phyloP scores from a whole-genome alignment of 768 basidiomycete species.

The Auricularia sp. region DNA sequence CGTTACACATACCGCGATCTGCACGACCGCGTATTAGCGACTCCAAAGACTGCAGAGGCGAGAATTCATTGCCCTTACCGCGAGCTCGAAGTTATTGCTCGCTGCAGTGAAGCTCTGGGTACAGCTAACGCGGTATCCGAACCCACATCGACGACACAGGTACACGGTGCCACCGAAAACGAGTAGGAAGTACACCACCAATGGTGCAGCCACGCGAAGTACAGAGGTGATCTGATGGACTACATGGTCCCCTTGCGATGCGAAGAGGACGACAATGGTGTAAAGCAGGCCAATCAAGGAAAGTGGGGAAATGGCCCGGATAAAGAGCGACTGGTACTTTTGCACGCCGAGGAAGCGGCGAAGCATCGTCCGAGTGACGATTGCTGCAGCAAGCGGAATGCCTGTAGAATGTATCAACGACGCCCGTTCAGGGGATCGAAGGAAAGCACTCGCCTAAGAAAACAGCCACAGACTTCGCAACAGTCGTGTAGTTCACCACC shows the following conservation, averaged over 20 bases:
- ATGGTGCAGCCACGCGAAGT: conserved; percentile 73
- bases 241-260: conserved; percentile 55
- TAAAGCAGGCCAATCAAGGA: conserved; percentile 71
- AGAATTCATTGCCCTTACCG: conserved; percentile 32
- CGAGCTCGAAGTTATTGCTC: conserved; percentile 75
- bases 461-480: conserved; percentile 48
- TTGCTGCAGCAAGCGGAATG: conserved; percentile 64
- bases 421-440: neutral
- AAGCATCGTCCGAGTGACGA: conserved; percentile 49
- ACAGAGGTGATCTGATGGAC: conserved; percentile 64
- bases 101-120: conserved; percentile 74
- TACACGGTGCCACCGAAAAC: conserved; percentile 57
- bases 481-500: conserved; percentile 45
- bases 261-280: conserved; percentile 70
- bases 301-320: conserved; percentile 59
- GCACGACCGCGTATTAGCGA: too few species aligned
- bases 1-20: conserved; percentile 56
- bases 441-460: neutral
- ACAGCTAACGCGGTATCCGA: conserved; percentile 62
- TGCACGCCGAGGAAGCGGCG: conserved; percentile 37
- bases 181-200: conserved; percentile 67
- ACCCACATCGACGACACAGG: conserved; percentile 30
- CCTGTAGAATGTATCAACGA: conserved; percentile 54
- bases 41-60: too few species aligned
- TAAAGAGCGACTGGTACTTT: conserved; percentile 46